Evolutionary conservation across 2,329 filamentous ascomycete species (phyloP).

Genomic region (Eutypa lata): DNA sequence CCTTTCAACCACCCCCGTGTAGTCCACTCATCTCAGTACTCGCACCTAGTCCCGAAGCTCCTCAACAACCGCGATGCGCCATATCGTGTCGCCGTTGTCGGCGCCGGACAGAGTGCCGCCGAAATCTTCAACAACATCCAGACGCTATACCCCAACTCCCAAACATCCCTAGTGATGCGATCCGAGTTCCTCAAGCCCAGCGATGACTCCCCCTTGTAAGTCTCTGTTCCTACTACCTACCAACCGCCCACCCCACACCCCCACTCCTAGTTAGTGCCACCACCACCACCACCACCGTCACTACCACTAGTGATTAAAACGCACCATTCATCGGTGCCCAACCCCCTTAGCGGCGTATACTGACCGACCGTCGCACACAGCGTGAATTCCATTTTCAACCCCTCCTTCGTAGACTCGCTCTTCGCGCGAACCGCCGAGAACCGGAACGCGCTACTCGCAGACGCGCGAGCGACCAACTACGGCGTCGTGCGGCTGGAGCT

Average conservation of each 20-base stretch:
- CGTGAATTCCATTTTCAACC: constrained; percentile 96
- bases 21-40: constrained; percentile 87
- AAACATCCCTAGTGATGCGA: constrained; percentile 76
- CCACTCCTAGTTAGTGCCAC: constrained; percentile 1
- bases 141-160: constrained; percentile 74
- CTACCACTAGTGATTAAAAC: no score
- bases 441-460: constrained; percentile 58
- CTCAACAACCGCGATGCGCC: constrained; percentile 52
- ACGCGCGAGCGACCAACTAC: constrained; percentile 87
- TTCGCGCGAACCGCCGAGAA: constrained; percentile 64
- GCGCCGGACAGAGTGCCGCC: constrained; percentile 87
- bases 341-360: neutral
- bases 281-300: neutral
- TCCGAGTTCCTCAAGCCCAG: constrained; percentile 81
- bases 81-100: constrained; percentile 79
- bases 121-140: constrained; percentile 94
- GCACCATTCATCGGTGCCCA: neutral
- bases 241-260: neutral
- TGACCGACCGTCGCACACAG: constrained; percentile 41
- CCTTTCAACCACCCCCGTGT: constrained; percentile 69
- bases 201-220: constrained; percentile 94
- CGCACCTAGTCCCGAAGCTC: constrained; percentile 58
- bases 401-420: constrained; percentile 73
- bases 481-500: constrained; percentile 88
- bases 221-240: constrained; percentile 18